These are phyloP conservation scores for Apiospora saccharicola DNA, from an alignment of 2,329 filamentous ascomycete genomes.

Conservation along the genomic window DNA sequence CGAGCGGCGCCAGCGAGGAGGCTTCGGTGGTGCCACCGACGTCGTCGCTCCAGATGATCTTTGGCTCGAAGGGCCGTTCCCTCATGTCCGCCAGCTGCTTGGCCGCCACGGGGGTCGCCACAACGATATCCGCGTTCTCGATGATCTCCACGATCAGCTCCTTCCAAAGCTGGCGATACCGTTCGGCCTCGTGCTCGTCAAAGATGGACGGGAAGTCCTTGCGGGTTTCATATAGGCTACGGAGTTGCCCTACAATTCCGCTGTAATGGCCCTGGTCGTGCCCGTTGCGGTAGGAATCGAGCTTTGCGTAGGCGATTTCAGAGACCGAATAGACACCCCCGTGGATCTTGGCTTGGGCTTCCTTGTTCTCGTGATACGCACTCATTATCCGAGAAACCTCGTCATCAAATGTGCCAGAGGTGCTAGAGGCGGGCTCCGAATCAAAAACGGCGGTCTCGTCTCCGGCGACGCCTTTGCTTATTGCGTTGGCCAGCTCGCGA, in stretches of 20 bases:
- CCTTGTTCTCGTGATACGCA: background rate
- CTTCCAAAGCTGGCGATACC: background rate
- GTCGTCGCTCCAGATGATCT: background rate
- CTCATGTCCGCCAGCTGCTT: background rate
- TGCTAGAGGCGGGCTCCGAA: no score
- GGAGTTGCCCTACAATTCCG: background rate
- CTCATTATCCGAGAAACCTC: background rate
- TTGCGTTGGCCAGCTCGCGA: background rate
- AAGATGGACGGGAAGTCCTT: background rate
- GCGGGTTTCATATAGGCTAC: no score
- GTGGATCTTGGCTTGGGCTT: background rate
- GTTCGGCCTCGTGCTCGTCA: background rate
- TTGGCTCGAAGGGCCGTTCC: background rate
- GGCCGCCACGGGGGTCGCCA: background rate
- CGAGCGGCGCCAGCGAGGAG: background rate
- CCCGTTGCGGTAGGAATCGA: background rate
- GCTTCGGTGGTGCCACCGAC: background rate
- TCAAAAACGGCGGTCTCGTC: background rate
- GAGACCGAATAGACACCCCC: background rate
- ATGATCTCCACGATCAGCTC: background rate
- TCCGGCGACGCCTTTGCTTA: background rate
- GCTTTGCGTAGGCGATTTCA: background rate
- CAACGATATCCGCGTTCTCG: background rate
- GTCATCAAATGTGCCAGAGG: background rate
- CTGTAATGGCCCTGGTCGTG: background rate